Conservation (phyloP, 192 early-diverging fungal genomes). For the Umbelopsis ramanniana region DNA sequence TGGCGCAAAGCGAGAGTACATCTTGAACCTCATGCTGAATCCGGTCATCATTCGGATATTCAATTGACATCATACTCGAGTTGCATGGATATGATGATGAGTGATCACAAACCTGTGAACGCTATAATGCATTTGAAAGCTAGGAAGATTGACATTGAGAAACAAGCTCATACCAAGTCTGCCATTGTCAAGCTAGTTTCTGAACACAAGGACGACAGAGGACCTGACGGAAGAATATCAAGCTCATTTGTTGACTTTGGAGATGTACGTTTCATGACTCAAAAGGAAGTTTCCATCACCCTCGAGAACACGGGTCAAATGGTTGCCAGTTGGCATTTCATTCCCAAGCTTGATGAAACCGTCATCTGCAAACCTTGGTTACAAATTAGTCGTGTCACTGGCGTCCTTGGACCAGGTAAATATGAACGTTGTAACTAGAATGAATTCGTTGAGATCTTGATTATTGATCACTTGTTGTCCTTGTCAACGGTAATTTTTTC, state of each 20-base stretch:
- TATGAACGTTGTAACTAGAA: neutral
- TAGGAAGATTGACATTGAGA: slow-evolving; percentile 60
- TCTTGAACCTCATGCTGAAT: slow-evolving; percentile 39
- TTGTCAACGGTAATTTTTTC: neutral
- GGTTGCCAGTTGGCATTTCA: slow-evolving; percentile 74
- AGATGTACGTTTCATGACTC: slow-evolving; percentile 58
- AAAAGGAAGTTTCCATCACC: slow-evolving; percentile 51
- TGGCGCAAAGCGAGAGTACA: slow-evolving; percentile 63
- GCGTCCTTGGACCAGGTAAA: slow-evolving; percentile 77
- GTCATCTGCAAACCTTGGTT: slow-evolving; percentile 74
- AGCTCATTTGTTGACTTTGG: slow-evolving; percentile 74
- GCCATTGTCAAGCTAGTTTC: slow-evolving; percentile 78
- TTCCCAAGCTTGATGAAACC: slow-evolving; percentile 66
- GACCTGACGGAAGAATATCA: slow-evolving; percentile 67
- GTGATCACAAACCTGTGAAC: slow-evolving; percentile 95
- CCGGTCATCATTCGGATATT: slow-evolving; percentile 44
- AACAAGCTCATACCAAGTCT: slow-evolving; percentile 57
- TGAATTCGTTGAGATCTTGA: neutral
- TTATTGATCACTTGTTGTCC: neutral
- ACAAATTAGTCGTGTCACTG: slow-evolving; percentile 62
- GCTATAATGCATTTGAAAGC: slow-evolving; percentile 70
- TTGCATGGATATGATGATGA: slow-evolving; percentile 66
- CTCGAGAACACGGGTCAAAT: slow-evolving; percentile 81
- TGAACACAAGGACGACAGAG: slow-evolving; percentile 78
- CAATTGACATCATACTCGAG: slow-evolving; percentile 56